phyloP scores from a whole-genome alignment of 2,329 filamentous ascomycete species.

The Clarireedia sp. region DNA sequence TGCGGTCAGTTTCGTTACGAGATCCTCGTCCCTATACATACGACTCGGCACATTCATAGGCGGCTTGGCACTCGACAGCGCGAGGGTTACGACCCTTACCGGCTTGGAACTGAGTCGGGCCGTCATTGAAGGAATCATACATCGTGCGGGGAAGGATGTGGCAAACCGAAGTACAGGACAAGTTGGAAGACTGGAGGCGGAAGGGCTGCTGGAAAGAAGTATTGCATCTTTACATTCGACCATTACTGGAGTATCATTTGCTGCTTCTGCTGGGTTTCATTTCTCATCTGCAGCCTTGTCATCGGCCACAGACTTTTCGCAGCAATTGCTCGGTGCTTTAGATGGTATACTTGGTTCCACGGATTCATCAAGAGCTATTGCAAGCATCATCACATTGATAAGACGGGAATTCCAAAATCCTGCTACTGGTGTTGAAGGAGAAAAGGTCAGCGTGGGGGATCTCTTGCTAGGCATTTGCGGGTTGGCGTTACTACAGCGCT shows the following conservation, averaged over 20 bases:
- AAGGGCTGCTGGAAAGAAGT: constrained; percentile 48
- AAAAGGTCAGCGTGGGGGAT: constrained; percentile 52
- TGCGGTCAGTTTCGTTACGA: constrained; percentile 51
- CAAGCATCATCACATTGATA: constrained; percentile 57
- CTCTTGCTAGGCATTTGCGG: constrained; percentile 53
- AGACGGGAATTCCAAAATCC: constrained; percentile 58
- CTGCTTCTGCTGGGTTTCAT: constrained; percentile 53
- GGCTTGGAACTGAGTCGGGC: constrained; percentile 32
- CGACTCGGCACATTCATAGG: constrained; percentile 33
- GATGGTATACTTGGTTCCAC: constrained; percentile 61
- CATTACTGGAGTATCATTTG: constrained; percentile 52
- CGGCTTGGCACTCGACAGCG: constrained; percentile 30
- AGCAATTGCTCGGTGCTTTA: constrained; percentile 49
- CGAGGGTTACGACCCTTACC: constrained; percentile 32
- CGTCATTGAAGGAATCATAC: constrained; percentile 32
- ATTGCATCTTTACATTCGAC: constrained; percentile 49
- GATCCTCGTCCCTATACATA: constrained; percentile 46
- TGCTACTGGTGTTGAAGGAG: constrained; percentile 49
- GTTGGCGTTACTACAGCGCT: constrained; percentile 53
- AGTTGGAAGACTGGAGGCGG: constrained; percentile 43
- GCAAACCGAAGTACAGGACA: constrained; percentile 30
- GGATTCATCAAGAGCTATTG: constrained; percentile 60
- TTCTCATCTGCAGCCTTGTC: constrained; percentile 48
- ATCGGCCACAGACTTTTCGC: constrained; percentile 47
- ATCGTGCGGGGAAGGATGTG: constrained; percentile 31